These are phyloP conservation scores for Melaleuca quinquenervia DNA, from an alignment of 345 rosid genomes.

Conservation along the genomic window DNA sequence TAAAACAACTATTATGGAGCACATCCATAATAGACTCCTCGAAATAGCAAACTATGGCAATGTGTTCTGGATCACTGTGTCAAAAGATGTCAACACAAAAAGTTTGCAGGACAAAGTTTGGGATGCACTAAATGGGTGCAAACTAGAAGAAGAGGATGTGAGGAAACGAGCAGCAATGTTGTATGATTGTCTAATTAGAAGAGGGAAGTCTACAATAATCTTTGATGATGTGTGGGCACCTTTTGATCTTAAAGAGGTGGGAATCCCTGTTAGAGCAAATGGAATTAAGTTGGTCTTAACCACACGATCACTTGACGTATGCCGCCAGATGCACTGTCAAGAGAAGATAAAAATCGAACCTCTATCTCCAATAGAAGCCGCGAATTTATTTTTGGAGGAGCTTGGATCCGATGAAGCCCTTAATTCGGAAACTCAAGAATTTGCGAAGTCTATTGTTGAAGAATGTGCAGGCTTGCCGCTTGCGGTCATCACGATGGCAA, in stretches of 20 bases:
- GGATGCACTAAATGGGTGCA: neutral
- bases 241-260: neutral
- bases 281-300: neutral
- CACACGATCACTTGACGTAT: neutral
- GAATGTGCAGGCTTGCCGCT: constrained; percentile 12
- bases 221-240: neutral
- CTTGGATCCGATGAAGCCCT: neutral
- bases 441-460: neutral
- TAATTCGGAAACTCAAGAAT: neutral
- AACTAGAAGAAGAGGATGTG: neutral
- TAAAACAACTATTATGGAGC: neutral
- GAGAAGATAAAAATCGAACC: neutral
- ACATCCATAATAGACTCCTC: neutral
- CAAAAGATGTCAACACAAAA: neutral
- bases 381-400: neutral
- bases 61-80: neutral
- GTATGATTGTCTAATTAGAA: neutral
- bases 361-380: neutral
- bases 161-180: neutral
- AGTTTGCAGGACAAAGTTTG: neutral
- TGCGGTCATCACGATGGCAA: neutral
- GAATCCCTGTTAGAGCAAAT: neutral
- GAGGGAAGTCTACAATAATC: neutral
- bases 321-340: neutral
- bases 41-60: neutral